These are phyloP conservation scores for Pichia membranifaciens DNA, from an alignment of 805 yeast species.

Conservation along the genomic window DNA sequence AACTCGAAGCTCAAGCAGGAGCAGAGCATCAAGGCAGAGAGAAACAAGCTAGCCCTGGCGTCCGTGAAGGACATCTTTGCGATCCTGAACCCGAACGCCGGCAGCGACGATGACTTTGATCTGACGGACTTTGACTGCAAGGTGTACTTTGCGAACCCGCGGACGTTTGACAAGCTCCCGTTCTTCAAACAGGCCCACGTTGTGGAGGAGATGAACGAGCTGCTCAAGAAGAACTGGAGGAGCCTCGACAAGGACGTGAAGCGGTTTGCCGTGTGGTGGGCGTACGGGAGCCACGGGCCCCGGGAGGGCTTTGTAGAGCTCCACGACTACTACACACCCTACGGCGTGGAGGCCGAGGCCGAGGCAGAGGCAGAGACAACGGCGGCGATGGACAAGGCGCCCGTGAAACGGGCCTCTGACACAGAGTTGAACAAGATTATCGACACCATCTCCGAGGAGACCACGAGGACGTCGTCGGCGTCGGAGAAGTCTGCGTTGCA, in stretches of 20 bases:
- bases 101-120: slow-evolving; percentile 29
- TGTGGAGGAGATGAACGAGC: slow-evolving; percentile 42
- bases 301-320: slow-evolving; percentile 48
- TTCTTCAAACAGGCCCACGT: slow-evolving; percentile 52
- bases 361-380: background rate
- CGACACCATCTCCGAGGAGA: slow-evolving; percentile 7
- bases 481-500: slow-evolving; percentile 13
- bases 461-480: slow-evolving; percentile 5
- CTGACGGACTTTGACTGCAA: slow-evolving; percentile 29
- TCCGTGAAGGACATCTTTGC: slow-evolving; percentile 37
- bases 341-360: slow-evolving; percentile 3
- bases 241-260: slow-evolving; percentile 44
- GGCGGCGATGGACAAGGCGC: background rate
- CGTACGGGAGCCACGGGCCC: slow-evolving; percentile 69
- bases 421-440: slow-evolving; percentile 13
- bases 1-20: slow-evolving; percentile 23
- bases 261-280: slow-evolving; percentile 51
- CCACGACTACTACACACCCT: slow-evolving; percentile 32
- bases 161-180: slow-evolving; percentile 29
- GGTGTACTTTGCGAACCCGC: slow-evolving; percentile 29
- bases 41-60: slow-evolving; percentile 33
- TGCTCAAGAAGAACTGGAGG: slow-evolving; percentile 50
- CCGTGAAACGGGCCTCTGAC: background rate
- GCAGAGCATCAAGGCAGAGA: slow-evolving; percentile 25
- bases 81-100: slow-evolving; percentile 26